Evolutionary conservation across 169 alveolate genomes (phyloP).

Genomic region (Plasmodium cynomolgi): DNA sequence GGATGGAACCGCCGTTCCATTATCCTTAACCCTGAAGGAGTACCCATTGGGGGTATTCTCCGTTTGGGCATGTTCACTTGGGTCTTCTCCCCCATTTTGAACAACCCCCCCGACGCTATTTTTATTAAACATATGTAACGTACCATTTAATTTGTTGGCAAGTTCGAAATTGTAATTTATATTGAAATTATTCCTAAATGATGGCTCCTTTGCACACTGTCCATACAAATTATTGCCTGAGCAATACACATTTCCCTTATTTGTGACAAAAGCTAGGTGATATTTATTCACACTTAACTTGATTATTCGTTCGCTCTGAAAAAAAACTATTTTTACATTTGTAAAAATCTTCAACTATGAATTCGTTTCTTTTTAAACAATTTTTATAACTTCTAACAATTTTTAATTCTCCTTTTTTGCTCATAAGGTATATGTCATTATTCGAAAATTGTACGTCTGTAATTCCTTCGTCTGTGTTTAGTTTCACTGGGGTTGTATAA

Average conservation of each 20-base stretch:
- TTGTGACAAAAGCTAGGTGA: constrained; percentile 73
- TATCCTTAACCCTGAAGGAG: not conserved
- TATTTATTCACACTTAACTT: constrained; percentile 73
- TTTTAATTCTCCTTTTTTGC: constrained; percentile 65
- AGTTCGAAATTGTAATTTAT: constrained; percentile 65
- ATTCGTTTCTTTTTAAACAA: constrained; percentile 30
- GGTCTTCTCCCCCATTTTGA: not conserved
- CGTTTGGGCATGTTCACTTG: not conserved
- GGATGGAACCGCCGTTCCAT: not conserved
- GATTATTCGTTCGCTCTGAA: constrained; percentile 45
- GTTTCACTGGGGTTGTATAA: constrained; percentile 53
- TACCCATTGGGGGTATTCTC: not conserved
- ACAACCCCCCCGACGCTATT: not conserved
- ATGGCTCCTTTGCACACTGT: constrained; percentile 73
- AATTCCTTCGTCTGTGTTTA: constrained; percentile 22
- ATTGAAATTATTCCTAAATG: constrained; percentile 43
- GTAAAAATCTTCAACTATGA: constrained; percentile 64
- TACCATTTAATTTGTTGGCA: not conserved
- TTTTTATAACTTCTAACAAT: constrained; percentile 48
- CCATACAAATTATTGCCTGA: constrained; percentile 76
- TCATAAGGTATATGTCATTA: constrained; percentile 49
- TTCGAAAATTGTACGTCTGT: constrained; percentile 56
- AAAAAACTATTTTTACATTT: constrained; percentile 39
- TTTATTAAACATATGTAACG: constrained; percentile 6
- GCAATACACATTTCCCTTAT: constrained; percentile 69